phyloP scores from a whole-genome alignment of 495 filamentous ascomycete genomes.

The Neurospora sp. region DNA sequence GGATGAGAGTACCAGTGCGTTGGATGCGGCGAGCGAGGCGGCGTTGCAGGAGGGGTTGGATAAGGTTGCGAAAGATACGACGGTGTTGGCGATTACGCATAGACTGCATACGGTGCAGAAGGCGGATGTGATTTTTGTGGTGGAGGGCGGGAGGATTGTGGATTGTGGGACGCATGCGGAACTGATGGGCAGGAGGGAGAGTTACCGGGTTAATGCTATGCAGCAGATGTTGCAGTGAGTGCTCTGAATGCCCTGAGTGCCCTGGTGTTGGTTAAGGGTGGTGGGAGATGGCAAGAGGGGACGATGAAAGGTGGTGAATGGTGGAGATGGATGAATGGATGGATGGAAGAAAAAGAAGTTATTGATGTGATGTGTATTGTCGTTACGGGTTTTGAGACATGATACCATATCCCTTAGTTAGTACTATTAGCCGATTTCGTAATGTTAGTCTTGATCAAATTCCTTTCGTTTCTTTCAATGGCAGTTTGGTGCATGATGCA shows the following conservation, averaged over 20 bases:
- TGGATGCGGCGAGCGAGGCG: constrained; percentile 63
- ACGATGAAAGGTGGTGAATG: background rate
- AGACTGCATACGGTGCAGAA: constrained; percentile 63
- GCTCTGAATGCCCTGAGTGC: background rate
- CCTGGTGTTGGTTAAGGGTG: background rate
- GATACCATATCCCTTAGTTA: background rate
- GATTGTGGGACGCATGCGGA: constrained; percentile 62
- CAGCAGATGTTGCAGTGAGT: constrained; percentile 26
- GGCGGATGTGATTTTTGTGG: constrained; percentile 66
- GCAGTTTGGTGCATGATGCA: background rate
- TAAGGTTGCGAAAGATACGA: constrained; percentile 57
- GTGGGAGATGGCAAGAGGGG: background rate
- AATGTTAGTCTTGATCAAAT: background rate
- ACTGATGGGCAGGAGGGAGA: constrained; percentile 46
- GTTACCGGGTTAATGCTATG: constrained; percentile 46
- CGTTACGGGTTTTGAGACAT: background rate
- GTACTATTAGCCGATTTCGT: background rate
- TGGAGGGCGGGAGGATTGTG: constrained; percentile 56
- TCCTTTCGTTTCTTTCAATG: background rate
- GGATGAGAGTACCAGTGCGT: constrained; percentile 74
- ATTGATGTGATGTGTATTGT: background rate
- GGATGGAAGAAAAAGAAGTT: background rate
- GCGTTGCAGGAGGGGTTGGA: constrained; percentile 65
- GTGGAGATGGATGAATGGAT: too few relatives aligned
- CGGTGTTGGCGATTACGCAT: constrained; percentile 78